Evolutionary conservation across 768 basidiomycete genomes (phyloP), one percentile per base, ranked within the genome.

Genomic region (Boletus rubropictus): DNA sequence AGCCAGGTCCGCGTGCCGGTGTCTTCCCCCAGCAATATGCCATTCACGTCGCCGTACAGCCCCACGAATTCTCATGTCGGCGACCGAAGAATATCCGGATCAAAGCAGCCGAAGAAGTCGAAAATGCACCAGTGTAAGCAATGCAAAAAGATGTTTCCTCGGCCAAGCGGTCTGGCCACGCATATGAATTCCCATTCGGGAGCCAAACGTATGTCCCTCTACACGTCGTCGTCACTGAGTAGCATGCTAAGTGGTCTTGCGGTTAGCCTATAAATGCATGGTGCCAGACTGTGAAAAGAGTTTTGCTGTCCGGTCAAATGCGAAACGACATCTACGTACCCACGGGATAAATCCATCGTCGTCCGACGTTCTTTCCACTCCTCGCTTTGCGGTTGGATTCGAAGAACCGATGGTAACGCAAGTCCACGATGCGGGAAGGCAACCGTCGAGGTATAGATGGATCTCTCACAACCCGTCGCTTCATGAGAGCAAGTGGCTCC

Each of bases 301-400:
- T 4, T 90, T 89, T 57, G 80, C 84, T 17, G 86, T 89, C 15
- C 79, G 84, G 11, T 89, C 87, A 7, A 90, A 90, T 55, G 86
- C 86, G 14, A 86, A 81, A 62, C 77, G 87, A 28, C 87, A 90
- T 58, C 73, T 86, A 31, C 82, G 84, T 37, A 88, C 84, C 1
- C 87, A 90, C 54, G 83, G 84, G 21, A 72, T 82, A 35, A 58
- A 60, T 48, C 62, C 61, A 12, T 54, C 62, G 11, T 48, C 54
- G 11, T 33, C 50, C n/a, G 60, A 47, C 14, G 12, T 41, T 36
- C 51, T 63, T 20, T 51, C 59, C 11, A 28, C 47, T n/a, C 53
- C 66, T 14, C 33, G 28, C 27, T 73, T 65, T 61, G 68, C 58
- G 33, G 63, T 76, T 21, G 72, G 71, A 35, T 75, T 76, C 53